Evolutionary conservation across 331 rosid species (phyloP).

Genomic region (Malus hybrid): DNA sequence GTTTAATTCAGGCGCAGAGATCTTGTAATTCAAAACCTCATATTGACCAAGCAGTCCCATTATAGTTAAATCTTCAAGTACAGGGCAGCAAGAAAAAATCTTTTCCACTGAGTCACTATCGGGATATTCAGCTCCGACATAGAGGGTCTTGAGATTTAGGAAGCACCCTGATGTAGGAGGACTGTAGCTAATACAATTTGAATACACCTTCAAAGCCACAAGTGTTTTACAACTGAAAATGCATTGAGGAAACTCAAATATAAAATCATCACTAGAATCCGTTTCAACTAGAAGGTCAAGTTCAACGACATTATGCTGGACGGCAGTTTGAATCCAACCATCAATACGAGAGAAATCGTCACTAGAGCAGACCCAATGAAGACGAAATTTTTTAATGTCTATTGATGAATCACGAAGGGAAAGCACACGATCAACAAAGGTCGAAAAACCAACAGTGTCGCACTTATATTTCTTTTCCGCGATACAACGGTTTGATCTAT

Average conservation of each 20-base stretch:
- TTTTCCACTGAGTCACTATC: neutral
- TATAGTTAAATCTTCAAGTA: neutral
- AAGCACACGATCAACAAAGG: neutral
- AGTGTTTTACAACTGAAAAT: neutral
- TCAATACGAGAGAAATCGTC: neutral
- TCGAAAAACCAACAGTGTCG: neutral
- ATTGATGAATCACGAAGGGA: neutral
- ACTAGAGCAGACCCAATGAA: neutral
- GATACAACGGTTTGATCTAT: neutral
- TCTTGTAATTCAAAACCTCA: slow-evolving; percentile 1
- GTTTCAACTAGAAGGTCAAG: neutral
- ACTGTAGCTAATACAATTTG: neutral
- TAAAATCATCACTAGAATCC: neutral
- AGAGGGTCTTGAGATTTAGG: neutral
- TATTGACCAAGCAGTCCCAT: neutral
- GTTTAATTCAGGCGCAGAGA: neutral
- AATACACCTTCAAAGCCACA: neutral
- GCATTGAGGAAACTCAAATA: neutral
- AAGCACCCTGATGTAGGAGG: neutral
- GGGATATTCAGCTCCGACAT: neutral
- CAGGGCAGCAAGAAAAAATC: neutral
- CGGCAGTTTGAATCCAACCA: neutral
- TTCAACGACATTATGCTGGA: neutral
- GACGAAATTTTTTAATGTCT: neutral
- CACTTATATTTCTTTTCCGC: neutral